These are phyloP conservation scores for Aspergillus novoparasiticus DNA, from an alignment of 2,329 filamentous ascomycete genomes.

Conservation along the genomic window DNA sequence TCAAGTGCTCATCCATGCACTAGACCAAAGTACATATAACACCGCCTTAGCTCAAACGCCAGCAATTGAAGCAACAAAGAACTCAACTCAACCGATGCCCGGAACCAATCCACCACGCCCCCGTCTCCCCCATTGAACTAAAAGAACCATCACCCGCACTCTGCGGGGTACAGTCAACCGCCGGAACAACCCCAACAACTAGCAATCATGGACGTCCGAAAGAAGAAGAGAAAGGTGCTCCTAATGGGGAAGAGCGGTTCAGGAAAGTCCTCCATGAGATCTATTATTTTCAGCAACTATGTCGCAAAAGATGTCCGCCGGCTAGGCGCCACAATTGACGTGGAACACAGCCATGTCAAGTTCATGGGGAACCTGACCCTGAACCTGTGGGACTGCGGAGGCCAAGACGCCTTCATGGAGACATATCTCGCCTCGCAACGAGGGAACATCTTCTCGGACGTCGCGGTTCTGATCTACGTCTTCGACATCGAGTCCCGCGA, in stretches of 20 bases:
- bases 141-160: slow-evolving; percentile 1
- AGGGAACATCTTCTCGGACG: slow-evolving; percentile 93
- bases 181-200: neutral
- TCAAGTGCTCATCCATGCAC: slow-evolving; percentile 3
- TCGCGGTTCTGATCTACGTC: slow-evolving; percentile 97
- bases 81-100: neutral
- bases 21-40: neutral
- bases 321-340: slow-evolving; percentile 94
- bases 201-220: slow-evolving; percentile 46
- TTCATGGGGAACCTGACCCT: slow-evolving; percentile 97
- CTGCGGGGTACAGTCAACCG: neutral
- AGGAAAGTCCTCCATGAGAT: slow-evolving; percentile 97
- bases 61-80: slow-evolving; percentile 1
- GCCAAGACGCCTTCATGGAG: slow-evolving; percentile 98
- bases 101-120: neutral
- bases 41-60: neutral
- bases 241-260: slow-evolving; percentile 96
- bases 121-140: neutral
- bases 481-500: slow-evolving; percentile 98
- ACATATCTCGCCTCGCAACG: slow-evolving; percentile 96
- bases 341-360: slow-evolving; percentile 97
- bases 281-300: slow-evolving; percentile 99
- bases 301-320: slow-evolving; percentile 93
- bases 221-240: slow-evolving; percentile 83
- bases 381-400: slow-evolving; percentile 97